Percentiles rank a stretch among this genome's conserved stretches.
Evolutionary conservation across 176 grass and related monocot genomes (phyloP).

Genomic region (Aegilops longissima): DNA sequence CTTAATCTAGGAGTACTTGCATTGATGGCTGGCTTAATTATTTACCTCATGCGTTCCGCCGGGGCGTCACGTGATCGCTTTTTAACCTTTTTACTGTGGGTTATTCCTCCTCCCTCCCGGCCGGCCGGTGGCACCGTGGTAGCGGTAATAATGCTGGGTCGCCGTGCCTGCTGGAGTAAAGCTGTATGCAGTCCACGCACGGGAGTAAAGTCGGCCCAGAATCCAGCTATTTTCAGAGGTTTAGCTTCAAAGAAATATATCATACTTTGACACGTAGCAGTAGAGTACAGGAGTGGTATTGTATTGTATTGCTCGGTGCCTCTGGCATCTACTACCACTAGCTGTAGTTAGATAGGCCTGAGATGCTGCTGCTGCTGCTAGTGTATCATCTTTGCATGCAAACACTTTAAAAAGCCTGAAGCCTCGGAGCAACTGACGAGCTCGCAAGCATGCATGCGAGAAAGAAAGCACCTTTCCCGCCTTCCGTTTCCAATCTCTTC

Average conservation of each 20-base stretch:
- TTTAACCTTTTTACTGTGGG: conserved; percentile 46
- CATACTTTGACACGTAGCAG: not conserved
- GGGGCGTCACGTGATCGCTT: not conserved
- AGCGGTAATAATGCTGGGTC: conserved; percentile 21
- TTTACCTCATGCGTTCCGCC: conserved; percentile 5
- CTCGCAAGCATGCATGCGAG: not conserved
- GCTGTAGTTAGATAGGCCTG: not conserved
- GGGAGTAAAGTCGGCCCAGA: conserved; percentile 22
- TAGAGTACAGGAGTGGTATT: not conserved
- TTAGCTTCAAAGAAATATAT: not conserved
- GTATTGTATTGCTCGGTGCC: not conserved
- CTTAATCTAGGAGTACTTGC: not conserved
- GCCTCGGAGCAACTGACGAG: conserved; percentile 19
- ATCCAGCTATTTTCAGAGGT: conserved; percentile 11
- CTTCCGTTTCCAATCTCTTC: not conserved
- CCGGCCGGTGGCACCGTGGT: not conserved
- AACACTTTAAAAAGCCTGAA: conserved; percentile 49
- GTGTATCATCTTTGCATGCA: not conserved
- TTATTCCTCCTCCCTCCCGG: not conserved
- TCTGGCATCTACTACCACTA: not conserved
- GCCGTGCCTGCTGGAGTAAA: conserved; percentile 25
- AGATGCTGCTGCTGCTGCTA: not conserved
- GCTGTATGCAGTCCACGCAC: conserved; percentile 40
- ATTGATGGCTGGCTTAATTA: conserved; percentile 35
- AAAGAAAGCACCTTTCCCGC: conserved; percentile 38